Evolutionary conservation across 164 flowering plant species (phyloP).

Genomic region (Cinnamomum micranthum): DNA sequence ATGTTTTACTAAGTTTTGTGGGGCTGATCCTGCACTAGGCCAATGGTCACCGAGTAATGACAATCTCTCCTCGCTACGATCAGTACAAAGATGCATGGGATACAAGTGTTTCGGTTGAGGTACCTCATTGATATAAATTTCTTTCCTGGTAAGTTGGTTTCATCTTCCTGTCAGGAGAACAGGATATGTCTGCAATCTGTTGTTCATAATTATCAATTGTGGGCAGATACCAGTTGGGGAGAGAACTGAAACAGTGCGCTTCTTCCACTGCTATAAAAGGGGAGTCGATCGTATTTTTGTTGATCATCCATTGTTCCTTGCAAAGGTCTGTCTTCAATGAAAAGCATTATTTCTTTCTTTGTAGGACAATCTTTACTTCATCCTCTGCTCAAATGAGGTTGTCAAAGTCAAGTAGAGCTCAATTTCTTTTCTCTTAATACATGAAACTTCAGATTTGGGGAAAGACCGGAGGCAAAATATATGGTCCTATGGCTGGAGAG

Average conservation of each 20-base stretch:
- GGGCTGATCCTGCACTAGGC: slow-evolving; percentile 47
- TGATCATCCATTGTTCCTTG: slow-evolving; percentile 88
- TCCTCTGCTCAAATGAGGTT: not conserved
- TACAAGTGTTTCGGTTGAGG: slow-evolving; percentile 60
- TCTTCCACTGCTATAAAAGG: slow-evolving; percentile 89
- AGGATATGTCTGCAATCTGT: not conserved
- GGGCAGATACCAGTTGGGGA: slow-evolving; percentile 72
- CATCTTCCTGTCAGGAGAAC: not conserved
- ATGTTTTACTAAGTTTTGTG: not conserved
- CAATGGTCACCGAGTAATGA: slow-evolving; percentile 89
- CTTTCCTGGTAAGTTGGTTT: not conserved
- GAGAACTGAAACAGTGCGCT: slow-evolving; percentile 60
- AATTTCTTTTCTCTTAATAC: not conserved
- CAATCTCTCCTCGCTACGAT: slow-evolving; percentile 81
- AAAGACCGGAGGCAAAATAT: slow-evolving; percentile 53
- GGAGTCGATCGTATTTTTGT: slow-evolving; percentile 97
- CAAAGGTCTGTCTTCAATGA: slow-evolving; percentile 43
- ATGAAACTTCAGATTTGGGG: slow-evolving; percentile 50
- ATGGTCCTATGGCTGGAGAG: slow-evolving; percentile 60
- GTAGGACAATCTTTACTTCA: not conserved
- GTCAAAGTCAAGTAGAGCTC: not conserved
- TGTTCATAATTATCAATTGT: not conserved
- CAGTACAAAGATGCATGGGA: slow-evolving; percentile 98
- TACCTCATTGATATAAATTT: slow-evolving; percentile 16
- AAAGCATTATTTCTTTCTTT: not conserved